Conservation (phyloP, 441 rosid genomes). For the Gossypium aridum region DNA sequence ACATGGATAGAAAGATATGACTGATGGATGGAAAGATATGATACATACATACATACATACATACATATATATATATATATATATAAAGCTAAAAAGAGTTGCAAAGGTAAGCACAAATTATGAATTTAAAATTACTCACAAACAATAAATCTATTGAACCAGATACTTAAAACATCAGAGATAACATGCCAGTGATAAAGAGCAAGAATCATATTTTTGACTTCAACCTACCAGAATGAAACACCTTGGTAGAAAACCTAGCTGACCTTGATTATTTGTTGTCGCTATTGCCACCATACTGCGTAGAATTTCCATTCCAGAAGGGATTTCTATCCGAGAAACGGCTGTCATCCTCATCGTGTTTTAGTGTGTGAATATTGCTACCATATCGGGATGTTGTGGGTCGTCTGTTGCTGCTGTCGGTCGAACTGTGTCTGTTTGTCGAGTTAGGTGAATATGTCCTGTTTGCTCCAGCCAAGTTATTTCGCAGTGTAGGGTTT, state of each 20-base stretch:
- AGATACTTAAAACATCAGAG: background rate
- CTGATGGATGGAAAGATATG: too few species aligned
- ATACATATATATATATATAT: too few species aligned
- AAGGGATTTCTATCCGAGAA: slow-evolving; percentile 56
- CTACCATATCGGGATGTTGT: slow-evolving; percentile 48
- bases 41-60: too few species aligned
- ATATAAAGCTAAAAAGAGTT: background rate
- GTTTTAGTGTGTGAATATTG: slow-evolving; percentile 81
- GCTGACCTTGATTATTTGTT: slow-evolving; percentile 20
- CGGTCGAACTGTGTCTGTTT: slow-evolving; percentile 26
- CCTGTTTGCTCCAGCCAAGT: slow-evolving; percentile 22
- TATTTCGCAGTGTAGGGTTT: slow-evolving; percentile 35
- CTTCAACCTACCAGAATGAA: background rate
- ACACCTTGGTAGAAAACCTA: background rate
- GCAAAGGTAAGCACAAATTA: background rate
- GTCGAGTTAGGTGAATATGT: slow-evolving; percentile 10
- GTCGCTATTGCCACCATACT: slow-evolving; percentile 52
- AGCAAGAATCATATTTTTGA: background rate
- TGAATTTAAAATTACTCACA: background rate
- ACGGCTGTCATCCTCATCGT: slow-evolving; percentile 56
- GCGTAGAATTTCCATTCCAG: slow-evolving; percentile 93
- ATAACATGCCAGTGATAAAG: background rate
- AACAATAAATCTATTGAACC: background rate
- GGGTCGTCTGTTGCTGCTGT: slow-evolving; percentile 33
- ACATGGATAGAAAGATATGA: too few species aligned